Percentiles rank a stretch among this genome's conserved stretches.
phyloP scores from a whole-genome alignment of 2,329 filamentous ascomycete genomes.

The Pseudogymnoascus pannorum region DNA sequence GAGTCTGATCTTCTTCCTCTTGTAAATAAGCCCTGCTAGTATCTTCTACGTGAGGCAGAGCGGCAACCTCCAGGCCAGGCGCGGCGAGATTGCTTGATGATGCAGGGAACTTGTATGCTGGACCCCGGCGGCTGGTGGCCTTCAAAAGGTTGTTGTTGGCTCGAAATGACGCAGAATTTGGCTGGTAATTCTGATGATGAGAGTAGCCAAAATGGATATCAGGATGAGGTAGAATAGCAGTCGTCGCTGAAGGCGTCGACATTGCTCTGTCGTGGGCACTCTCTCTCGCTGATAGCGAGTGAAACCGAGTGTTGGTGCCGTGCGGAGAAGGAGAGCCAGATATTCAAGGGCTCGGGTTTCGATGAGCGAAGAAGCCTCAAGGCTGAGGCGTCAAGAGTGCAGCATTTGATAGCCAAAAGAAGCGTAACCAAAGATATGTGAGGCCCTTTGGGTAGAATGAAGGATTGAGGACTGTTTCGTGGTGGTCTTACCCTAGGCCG shows the following conservation, averaged over 20 bases:
- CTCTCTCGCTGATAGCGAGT: neutral
- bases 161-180: constrained; percentile 42
- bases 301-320: constrained; percentile 1
- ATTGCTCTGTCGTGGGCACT: constrained; percentile 36
- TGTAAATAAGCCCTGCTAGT: constrained; percentile 9
- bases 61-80: constrained; percentile 20
- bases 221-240: constrained; percentile 63
- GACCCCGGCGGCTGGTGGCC: constrained; percentile 26
- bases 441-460: constrained; percentile 1
- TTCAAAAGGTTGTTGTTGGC: constrained; percentile 35
- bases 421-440: neutral
- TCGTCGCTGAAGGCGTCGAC: constrained; percentile 76
- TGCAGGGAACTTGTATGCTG: constrained; percentile 25
- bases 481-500: constrained; percentile 1
- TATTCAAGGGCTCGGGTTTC: neutral
- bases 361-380: neutral
- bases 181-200: constrained; percentile 47
- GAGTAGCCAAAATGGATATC: constrained; percentile 58
- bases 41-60: constrained; percentile 21
- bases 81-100: constrained; percentile 26
- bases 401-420: constrained; percentile 3
- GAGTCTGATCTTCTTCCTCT: neutral
- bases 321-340: neutral
- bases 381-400: neutral
- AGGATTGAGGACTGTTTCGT: constrained; percentile 2